phyloP scores from a whole-genome alignment of 2,329 filamentous ascomycete genomes.

The Apiospora phragmitis region DNA sequence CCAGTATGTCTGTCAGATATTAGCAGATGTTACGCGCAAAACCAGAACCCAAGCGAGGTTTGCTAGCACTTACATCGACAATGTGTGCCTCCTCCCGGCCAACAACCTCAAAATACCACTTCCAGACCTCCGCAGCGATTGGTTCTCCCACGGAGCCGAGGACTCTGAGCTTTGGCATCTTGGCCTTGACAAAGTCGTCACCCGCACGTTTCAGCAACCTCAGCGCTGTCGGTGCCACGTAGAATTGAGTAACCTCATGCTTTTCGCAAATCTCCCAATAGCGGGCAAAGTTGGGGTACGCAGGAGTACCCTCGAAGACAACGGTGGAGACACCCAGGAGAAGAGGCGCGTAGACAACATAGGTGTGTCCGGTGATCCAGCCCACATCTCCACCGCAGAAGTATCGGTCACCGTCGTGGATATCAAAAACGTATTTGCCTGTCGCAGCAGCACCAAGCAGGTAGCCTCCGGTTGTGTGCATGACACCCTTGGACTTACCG shows the following conservation, averaged over 20 bases:
- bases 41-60: not conserved
- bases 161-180: conserved; percentile 87
- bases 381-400: conserved; percentile 98
- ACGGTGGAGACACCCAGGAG: conserved; percentile 92
- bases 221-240: conserved; percentile 93
- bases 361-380: conserved; percentile 99
- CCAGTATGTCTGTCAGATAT: conserved; percentile 82
- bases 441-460: conserved; percentile 91
- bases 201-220: conserved; percentile 93
- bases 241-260: conserved; percentile 95
- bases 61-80: conserved; percentile 74
- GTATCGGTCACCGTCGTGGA: conserved; percentile 89
- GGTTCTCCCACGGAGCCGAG: conserved; percentile 96
- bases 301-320: conserved; percentile 96
- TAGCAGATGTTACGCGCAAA: conserved; percentile 15
- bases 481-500: conserved; percentile 97
- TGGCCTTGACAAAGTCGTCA: conserved; percentile 83
- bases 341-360: conserved; percentile 94
- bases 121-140: conserved; percentile 97
- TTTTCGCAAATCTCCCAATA: conserved; percentile 99
- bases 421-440: conserved; percentile 98
- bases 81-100: conserved; percentile 92
- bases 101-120: conserved; percentile 97
- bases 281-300: conserved; percentile 95
- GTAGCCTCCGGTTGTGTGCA: conserved; percentile 97